Evolutionary conservation across 23 red algal genomes (phyloP).

Genomic region (Gracilaria gracilis): DNA sequence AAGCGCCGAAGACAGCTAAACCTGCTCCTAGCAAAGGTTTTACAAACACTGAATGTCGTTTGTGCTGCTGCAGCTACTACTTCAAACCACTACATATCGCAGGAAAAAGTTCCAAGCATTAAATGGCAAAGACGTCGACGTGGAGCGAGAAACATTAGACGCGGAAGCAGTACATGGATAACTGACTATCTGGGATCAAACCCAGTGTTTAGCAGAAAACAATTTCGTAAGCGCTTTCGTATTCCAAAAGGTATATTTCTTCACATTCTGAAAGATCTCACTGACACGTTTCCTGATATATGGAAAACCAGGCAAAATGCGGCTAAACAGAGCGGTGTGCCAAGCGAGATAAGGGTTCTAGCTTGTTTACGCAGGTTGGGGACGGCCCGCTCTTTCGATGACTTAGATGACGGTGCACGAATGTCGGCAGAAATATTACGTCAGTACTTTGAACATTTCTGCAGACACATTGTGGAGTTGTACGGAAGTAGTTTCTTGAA

Average conservation of each 20-base stretch:
- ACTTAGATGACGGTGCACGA: slow-evolving; percentile 22
- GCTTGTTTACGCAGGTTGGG: not conserved
- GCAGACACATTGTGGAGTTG: not conserved
- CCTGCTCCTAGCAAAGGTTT: too few relatives aligned
- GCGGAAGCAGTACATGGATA: too few relatives aligned
- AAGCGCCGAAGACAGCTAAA: too few relatives aligned
- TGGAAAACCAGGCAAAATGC: slow-evolving; percentile 18
- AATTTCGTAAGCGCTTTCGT: slow-evolving; percentile 46
- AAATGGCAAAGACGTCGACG: too few relatives aligned
- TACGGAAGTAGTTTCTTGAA: slow-evolving; percentile 44
- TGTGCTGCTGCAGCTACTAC: not conserved
- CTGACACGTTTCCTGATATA: slow-evolving; percentile 33
- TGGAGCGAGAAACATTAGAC: too few relatives aligned
- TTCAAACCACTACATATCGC: too few relatives aligned
- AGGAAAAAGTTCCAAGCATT: too few relatives aligned
- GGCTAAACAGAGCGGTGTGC: not conserved
- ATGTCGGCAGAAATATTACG: slow-evolving; percentile 6
- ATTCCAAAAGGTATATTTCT: slow-evolving; percentile 3
- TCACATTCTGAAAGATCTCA: slow-evolving; percentile 6
- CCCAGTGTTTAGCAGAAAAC: too few relatives aligned
- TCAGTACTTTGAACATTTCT: slow-evolving; percentile 16
- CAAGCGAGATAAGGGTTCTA: slow-evolving; percentile 18
- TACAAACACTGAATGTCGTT: too few relatives aligned
- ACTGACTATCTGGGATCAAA: too few relatives aligned
- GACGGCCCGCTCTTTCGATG: slow-evolving; percentile 12